These are phyloP conservation scores for Vitis rotundifolia DNA, from an alignment of 164 flowering plant genomes.

Conservation along the genomic window DNA sequence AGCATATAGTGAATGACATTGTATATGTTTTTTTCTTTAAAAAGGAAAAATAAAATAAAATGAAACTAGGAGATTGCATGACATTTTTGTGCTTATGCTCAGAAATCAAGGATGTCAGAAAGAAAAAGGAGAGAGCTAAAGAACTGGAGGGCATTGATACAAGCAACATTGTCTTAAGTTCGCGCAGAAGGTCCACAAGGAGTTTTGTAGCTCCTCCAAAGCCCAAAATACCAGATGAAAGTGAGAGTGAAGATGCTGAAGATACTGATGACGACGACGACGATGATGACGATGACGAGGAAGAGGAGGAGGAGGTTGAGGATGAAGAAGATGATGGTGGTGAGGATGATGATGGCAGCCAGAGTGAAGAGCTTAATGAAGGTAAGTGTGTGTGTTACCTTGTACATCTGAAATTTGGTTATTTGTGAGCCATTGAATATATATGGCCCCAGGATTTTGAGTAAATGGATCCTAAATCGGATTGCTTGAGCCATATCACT, in stretches of 20 bases:
- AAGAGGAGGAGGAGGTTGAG: conserved; percentile 25
- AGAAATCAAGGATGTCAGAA: conserved; percentile 83
- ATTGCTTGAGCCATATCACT: not conserved
- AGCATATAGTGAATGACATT: too few relatives aligned
- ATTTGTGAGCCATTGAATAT: not conserved
- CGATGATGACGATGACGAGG: conserved; percentile 18
- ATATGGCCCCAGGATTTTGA: not conserved
- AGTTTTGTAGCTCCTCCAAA: conserved; percentile 61
- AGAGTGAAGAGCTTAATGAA: conserved; percentile 43
- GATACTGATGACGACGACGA: conserved; percentile 28
- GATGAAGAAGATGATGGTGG: conserved; percentile 44
- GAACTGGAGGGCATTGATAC: conserved; percentile 97
- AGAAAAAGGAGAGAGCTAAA: conserved; percentile 77
- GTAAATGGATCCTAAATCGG: not conserved
- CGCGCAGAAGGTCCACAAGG: conserved; percentile 75
- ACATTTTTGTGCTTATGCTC: conserved; percentile 14
- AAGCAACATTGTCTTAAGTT: conserved; percentile 79
- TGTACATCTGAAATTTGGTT: not conserved
- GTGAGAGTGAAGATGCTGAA: conserved; percentile 37
- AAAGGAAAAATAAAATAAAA: too few relatives aligned
- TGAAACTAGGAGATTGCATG: not conserved
- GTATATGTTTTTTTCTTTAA: too few relatives aligned
- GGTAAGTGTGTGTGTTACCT: conserved; percentile 27
- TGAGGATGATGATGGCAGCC: conserved; percentile 29
- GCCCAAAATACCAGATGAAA: conserved; percentile 50